Base-by-base conservation (phyloP, 495 filamentous ascomycete genomes). In the Hypoxylon cercidicola region DNA sequence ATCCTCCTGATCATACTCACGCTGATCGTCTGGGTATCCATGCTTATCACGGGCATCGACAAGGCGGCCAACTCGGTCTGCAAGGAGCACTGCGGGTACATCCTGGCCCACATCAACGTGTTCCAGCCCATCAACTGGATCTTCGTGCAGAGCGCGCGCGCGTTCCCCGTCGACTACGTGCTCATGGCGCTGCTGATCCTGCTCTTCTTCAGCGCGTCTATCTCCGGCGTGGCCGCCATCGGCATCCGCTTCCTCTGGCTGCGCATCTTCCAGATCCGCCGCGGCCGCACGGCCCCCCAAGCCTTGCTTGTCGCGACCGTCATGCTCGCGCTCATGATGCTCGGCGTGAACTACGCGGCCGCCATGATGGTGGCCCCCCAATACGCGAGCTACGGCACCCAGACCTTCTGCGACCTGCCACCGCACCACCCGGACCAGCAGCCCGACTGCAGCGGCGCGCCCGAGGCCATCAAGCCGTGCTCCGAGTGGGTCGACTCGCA, bases 211-310 rank as follows among this genome's bases (percentile, higher is more conserved):
- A 84, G 81, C 79, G 87, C 88, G 74, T 92, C 92, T 16, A 87
- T 98, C 49, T 86, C 92, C 21, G 96, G 95, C 41, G 87, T 97
- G 39, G 89, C 92, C 25, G 84, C 85, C 20, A 83, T 98, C 50
- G 95, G 95, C 34, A 97, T 99, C 69, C 88, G 95, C 51, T 97
- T 99, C 82, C 83, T 99, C 45, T 99, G 96, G 96, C 77, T 98
- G 60, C 87, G 82, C 48, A 83, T 99, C 50, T 98, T 97, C 83
- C 88, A 89, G 72, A 91, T 99, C 70, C 86, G 93, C 55, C 90
- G 88, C 65, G 91, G 93, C 40, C 89, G 93, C 70, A 97, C 94
- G 0, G 87, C 91, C 2, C 95, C 95, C 3, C 94, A 98, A 72
- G 96, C 93, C 12, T 78, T 99, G n/a, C 85, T 99, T 35, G 82